Evolutionary conservation across 2,329 filamentous ascomycete species (phyloP), one percentile per base, ranked within the genome.

Genomic region (Fusarium buharicum): DNA sequence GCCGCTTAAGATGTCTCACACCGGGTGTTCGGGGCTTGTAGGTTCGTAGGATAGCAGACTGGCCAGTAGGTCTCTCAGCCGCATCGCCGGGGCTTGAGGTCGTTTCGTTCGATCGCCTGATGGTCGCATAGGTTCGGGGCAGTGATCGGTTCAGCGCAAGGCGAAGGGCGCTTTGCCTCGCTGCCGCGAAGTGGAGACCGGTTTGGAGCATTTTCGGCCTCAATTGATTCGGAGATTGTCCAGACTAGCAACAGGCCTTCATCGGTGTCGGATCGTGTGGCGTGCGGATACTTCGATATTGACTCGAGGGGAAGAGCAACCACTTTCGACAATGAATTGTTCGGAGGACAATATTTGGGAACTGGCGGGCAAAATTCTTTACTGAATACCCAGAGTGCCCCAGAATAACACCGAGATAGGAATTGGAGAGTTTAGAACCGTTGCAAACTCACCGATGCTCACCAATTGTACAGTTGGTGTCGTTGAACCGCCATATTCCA

Each of bases 1-100:
- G 93, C 38, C 95, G 87, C 76, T 90, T 90, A 66, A 99, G 82
- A 85, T 99, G 95, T 72, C 95, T 89, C 56, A 96, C 78, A 84
- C 95, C 95, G 12, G 94, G 94, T 1, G 95, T 97, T 70, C 92
- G 88, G 31, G 95, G 95, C 76, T 91, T 98, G 78, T 97, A 99
- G 50, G 91, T 95, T 70, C 92, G 88, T 76, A 98, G 75, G 39
- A 83, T 78, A 14, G 79, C 76, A 14, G 79, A 74, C 36, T 80
- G 72, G 10, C 67, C 65, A 16, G 63, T 67, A 5, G 64, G 62
- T 16, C 63, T 69, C 36, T 73, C 71, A n/a, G 67, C 38, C 14
- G 64, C 57, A 36, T 72, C 69, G 59, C 52, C 66, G n/a, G 68
- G 49, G n/a, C 47, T 59, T 45, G 56, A 40, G 33, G 66, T 47